phyloP scores from a whole-genome alignment of 345 rosid genomes.

The Iberis pinnata region DNA sequence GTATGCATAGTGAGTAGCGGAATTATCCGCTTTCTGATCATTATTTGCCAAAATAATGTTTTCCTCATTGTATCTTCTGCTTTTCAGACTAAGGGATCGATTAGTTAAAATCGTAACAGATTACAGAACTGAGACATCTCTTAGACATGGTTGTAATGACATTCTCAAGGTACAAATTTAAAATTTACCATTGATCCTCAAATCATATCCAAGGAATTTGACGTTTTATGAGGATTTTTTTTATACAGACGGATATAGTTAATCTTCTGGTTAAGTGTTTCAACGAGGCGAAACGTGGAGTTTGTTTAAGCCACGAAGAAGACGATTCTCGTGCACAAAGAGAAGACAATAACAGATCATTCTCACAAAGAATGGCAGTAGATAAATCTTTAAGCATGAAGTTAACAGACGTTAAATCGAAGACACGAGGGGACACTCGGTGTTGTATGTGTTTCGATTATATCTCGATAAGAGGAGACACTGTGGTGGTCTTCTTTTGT shows the following conservation, averaged over 20 bases:
- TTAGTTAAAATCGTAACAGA: conserved; percentile 90
- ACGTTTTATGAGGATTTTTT: conserved; percentile 20
- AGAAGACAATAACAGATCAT: conserved; percentile 42
- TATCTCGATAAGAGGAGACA: conserved; percentile 66
- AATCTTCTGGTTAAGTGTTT: conserved; percentile 81
- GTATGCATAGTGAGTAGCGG: background rate
- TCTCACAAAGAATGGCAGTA: conserved; percentile 30
- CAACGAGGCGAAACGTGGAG: conserved; percentile 78
- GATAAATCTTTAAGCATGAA: conserved; percentile 39
- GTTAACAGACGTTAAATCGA: conserved; percentile 74
- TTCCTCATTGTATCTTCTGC: conserved; percentile 7
- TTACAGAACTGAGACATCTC: conserved; percentile 97
- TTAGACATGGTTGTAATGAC: conserved; percentile 93
- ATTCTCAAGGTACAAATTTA: conserved; percentile 69
- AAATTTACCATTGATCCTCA: background rate
- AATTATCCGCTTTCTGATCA: background rate
- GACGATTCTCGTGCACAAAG: conserved; percentile 52
- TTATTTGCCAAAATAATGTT: background rate
- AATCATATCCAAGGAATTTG: conserved; percentile 7
- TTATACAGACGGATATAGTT: conserved; percentile 77
- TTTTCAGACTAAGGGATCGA: conserved; percentile 87
- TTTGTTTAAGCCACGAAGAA: conserved; percentile 64
- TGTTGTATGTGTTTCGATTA: conserved; percentile 96
- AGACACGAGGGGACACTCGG: conserved; percentile 77
- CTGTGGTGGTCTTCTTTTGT: conserved; percentile 80